These are phyloP conservation scores for Sporothrix pallida DNA, from an alignment of 2,329 filamentous ascomycete species.

Conservation along the genomic window DNA sequence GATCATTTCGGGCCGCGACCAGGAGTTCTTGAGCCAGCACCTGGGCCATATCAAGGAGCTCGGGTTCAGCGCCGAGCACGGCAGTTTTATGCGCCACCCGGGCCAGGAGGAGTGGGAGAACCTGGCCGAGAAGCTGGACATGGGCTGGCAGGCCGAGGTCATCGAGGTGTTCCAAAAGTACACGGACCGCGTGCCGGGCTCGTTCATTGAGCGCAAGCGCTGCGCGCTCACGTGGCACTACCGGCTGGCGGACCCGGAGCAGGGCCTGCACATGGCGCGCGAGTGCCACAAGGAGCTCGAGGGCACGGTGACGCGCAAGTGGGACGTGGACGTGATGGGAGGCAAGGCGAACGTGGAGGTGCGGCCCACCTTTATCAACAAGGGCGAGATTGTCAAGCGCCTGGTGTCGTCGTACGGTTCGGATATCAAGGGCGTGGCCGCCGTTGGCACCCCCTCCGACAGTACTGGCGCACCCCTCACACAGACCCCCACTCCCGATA, in stretches of 20 bases:
- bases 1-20: constrained; percentile 96
- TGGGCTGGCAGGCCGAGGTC: constrained; percentile 90
- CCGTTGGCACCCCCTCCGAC: constrained; percentile 36
- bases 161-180: constrained; percentile 84
- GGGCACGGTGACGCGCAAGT: constrained; percentile 73
- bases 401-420: constrained; percentile 75
- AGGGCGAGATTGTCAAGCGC: constrained; percentile 90
- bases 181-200: constrained; percentile 84
- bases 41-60: constrained; percentile 88
- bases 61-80: constrained; percentile 96
- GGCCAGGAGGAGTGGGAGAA: constrained; percentile 82
- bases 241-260: constrained; percentile 85
- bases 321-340: constrained; percentile 94
- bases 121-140: constrained; percentile 81
- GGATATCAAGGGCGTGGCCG: constrained; percentile 43
- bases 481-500: constrained; percentile 42
- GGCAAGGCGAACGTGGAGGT: constrained; percentile 98
- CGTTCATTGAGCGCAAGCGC: constrained; percentile 92
- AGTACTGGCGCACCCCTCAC: constrained; percentile 48
- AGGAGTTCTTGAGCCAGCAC: constrained; percentile 87
- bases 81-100: constrained; percentile 89
- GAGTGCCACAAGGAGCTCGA: constrained; percentile 85
- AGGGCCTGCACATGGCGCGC: constrained; percentile 76
- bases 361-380: constrained; percentile 96
- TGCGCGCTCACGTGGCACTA: constrained; percentile 98